Evolutionary conservation across 495 filamentous ascomycete genomes (phyloP).

Genomic region (Cercophora scortea): DNA sequence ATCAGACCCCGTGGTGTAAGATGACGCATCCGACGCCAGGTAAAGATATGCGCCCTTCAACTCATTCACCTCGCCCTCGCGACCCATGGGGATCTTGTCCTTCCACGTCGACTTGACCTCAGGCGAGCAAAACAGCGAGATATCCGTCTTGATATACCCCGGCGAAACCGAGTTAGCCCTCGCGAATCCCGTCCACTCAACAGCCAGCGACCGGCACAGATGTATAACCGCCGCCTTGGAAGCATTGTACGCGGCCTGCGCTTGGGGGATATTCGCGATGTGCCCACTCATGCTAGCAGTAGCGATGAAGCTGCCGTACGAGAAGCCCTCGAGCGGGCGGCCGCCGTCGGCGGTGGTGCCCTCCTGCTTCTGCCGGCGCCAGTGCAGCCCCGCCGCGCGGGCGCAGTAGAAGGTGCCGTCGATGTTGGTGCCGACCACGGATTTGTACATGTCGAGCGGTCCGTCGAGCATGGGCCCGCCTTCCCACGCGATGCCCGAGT

Average conservation of each 20-base stretch:
- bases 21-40: conserved; percentile 72
- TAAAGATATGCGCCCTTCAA: conserved; percentile 88
- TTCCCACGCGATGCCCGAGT: conserved; percentile 70
- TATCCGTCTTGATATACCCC: conserved; percentile 81
- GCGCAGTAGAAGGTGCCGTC: conserved; percentile 82
- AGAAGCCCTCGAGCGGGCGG: conserved; percentile 57
- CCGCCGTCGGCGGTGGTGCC: conserved; percentile 55
- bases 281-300: conserved; percentile 79
- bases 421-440: conserved; percentile 66
- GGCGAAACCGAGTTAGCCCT: conserved; percentile 77
- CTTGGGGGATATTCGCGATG: conserved; percentile 81
- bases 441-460: conserved; percentile 54
- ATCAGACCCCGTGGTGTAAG: conserved; percentile 79
- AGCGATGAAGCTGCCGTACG: conserved; percentile 65
- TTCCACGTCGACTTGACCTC: conserved; percentile 69
- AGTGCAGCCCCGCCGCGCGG: conserved; percentile 65
- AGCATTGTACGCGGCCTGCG: conserved; percentile 81
- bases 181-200: conserved; percentile 84
- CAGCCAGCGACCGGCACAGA: conserved; percentile 72
- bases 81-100: conserved; percentile 79
- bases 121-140: conserved; percentile 62
- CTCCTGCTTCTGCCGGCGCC: conserved; percentile 49
- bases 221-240: conserved; percentile 82
- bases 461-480: conserved; percentile 62
- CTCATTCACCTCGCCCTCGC: conserved; percentile 65